phyloP scores from a whole-genome alignment of 2,329 filamentous ascomycete species.

The Aspergillus bombycis region DNA sequence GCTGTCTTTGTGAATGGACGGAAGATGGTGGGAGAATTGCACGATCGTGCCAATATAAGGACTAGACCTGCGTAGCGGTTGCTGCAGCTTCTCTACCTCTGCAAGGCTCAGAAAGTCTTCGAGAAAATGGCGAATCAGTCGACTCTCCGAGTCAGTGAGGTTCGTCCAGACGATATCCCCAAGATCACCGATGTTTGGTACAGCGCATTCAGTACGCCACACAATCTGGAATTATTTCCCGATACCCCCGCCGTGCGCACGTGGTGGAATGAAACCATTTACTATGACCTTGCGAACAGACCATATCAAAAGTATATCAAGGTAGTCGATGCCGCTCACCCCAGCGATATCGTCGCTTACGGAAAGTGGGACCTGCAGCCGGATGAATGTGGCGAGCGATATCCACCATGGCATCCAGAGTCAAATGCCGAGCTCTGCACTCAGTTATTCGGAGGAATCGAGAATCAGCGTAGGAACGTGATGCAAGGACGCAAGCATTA shows the following conservation, averaged over 20 bases:
- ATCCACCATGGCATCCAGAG: not conserved
- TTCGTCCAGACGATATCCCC: not conserved
- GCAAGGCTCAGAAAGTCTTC: too few relatives aligned
- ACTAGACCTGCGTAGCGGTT: not conserved
- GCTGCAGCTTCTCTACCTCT: not conserved
- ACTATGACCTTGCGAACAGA: not conserved
- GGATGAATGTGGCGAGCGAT: not conserved
- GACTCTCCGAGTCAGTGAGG: not conserved
- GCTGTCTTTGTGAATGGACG: not conserved
- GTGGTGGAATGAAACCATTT: not conserved
- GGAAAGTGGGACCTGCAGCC: constrained; percentile 1
- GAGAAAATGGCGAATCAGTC: not conserved
- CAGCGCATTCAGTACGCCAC: not conserved
- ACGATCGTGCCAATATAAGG: not conserved
- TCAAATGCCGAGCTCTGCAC: not conserved
- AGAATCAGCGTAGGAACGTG: not conserved
- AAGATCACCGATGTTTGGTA: not conserved
- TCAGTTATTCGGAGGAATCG: not conserved
- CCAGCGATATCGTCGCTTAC: not conserved
- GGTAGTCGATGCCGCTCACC: not conserved
- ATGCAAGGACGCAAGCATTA: not conserved
- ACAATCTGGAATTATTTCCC: not conserved
- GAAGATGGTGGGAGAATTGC: not conserved
- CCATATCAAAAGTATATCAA: not conserved
- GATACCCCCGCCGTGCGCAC: not conserved